A percentile compares a stretch with the other conserved stretches of the same genome.
Evolutionary conservation across 139 green algal species (phyloP).

Genomic region (Raphidocelis subcapitata): DNA sequence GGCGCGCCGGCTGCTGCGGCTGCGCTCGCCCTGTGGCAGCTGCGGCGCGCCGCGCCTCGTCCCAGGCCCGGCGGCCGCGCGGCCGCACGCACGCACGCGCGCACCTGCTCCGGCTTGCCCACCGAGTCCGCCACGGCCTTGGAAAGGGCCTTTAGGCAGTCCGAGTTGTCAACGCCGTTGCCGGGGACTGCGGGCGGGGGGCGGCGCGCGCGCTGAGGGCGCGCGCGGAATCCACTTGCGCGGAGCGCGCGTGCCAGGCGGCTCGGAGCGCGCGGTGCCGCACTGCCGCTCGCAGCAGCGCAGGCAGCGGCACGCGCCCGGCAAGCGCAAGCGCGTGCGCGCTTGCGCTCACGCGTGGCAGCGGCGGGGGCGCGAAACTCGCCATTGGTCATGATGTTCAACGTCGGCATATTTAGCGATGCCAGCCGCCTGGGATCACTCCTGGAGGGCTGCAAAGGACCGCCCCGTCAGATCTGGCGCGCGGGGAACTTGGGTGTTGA

Average conservation of each 20-base stretch:
- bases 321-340: neutral
- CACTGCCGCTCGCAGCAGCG: neutral
- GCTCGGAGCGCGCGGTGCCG: no score
- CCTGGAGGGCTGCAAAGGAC: no score
- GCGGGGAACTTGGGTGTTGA: no score
- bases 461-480: no score
- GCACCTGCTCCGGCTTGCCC: conserved; percentile 54
- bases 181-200: conserved; percentile 37
- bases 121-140: conserved; percentile 36
- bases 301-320: neutral
- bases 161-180: conserved; percentile 34
- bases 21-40: neutral
- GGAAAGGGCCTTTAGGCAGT: conserved; percentile 39
- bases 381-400: conserved; percentile 38
- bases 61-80: neutral
- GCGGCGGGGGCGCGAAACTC: neutral
- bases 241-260: no score
- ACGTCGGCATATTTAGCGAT: conserved; percentile 36
- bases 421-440: no score
- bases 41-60: neutral
- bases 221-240: neutral
- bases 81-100: neutral
- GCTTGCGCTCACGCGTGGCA: neutral
- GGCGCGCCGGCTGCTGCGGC: neutral
- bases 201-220: neutral